Evolutionary conservation across 2,329 filamentous ascomycete genomes (phyloP), one percentile per base, ranked within the genome.

Genomic region (Emericellopsis cladophorae): DNA sequence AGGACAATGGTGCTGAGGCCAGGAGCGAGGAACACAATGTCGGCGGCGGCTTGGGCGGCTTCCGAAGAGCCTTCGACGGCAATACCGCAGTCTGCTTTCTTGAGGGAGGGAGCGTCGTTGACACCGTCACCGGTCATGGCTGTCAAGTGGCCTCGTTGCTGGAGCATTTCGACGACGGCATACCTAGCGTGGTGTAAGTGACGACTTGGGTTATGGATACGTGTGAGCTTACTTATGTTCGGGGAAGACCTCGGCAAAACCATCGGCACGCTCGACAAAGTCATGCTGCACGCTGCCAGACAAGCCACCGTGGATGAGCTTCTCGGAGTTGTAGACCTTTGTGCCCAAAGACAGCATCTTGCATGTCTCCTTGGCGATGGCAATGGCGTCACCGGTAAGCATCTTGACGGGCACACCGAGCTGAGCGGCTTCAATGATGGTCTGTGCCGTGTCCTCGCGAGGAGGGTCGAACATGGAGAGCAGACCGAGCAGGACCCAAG

Each of bases 381-480:
- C 81, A 52, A 85, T 82, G 48, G 81, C 81, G 57, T 86, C 81
- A 74, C 81, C 81, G 65, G 81, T 86, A 61, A 86, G 68, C 81
- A 86, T 86, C 76, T 86, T 86, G 51, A 86, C 81, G 49, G 75
- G 77, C 29, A 86, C 79, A 69, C 81, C 81, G 43, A 86, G 79
- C 58, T 81, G 74, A 61, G 84, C 78, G 48, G 81, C 81, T 65
- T 86, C 81, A 54, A 82, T 67, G 55, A 86, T 85, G 49, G 81
- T 86, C 66, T 84, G 80, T 49, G 81, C 81, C 46, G 82, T 86
- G 60, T 86, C 81, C 54, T 84, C 80, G 69, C 81, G 81, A 46
- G 81, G 81, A 55, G 81, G 81, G 59, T 86, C 81, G 66, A 86
- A 86, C 77, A 86, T 84, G 55, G 81, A 82, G 60, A 86, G 72